These are phyloP conservation scores for Ophiostoma novo-ulmi DNA, from an alignment of 2,329 filamentous ascomycete species.

Conservation along the genomic window DNA sequence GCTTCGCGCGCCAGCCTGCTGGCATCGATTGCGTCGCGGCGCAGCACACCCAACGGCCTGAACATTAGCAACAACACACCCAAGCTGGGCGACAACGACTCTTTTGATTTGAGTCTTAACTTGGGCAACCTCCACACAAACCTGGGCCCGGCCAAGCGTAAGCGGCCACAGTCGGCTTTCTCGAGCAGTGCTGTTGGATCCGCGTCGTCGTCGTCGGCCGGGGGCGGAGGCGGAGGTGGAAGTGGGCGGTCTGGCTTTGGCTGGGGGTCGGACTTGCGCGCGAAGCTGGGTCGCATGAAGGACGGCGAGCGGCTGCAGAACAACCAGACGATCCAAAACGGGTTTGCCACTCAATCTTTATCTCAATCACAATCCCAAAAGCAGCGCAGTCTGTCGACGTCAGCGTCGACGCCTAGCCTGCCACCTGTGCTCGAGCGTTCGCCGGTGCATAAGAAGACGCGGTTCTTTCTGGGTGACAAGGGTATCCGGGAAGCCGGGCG, in stretches of 20 bases:
- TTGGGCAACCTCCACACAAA: constrained; percentile 38
- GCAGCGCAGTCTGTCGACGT: neutral
- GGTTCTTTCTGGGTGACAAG: constrained; percentile 71
- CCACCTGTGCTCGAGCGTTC: constrained; percentile 32
- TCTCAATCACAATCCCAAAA: neutral
- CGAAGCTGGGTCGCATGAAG: constrained; percentile 58
- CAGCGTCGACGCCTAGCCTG: neutral
- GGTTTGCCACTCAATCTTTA: neutral
- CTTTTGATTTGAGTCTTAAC: neutral
- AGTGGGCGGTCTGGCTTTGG: constrained; percentile 40
- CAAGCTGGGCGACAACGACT: constrained; percentile 41
- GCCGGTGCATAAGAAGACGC: constrained; percentile 65
- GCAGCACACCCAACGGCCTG: constrained; percentile 27
- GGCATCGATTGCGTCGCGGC: constrained; percentile 22
- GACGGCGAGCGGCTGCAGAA: constrained; percentile 43
- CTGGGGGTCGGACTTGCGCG: constrained; percentile 52
- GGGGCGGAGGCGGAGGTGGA: constrained; percentile 20
- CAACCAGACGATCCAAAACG: constrained; percentile 22
- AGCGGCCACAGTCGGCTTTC: constrained; percentile 49
- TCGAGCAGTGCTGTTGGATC: constrained; percentile 26
- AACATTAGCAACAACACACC: constrained; percentile 13
- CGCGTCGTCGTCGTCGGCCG: neutral
- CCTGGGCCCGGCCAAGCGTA: constrained; percentile 57
- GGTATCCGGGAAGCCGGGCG: constrained; percentile 72
- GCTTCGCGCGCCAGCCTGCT: constrained; percentile 25